Evolutionary conservation across 345 rosid species (phyloP), one percentile per base, ranked within the genome.

Genomic region (Acer saccharum): DNA sequence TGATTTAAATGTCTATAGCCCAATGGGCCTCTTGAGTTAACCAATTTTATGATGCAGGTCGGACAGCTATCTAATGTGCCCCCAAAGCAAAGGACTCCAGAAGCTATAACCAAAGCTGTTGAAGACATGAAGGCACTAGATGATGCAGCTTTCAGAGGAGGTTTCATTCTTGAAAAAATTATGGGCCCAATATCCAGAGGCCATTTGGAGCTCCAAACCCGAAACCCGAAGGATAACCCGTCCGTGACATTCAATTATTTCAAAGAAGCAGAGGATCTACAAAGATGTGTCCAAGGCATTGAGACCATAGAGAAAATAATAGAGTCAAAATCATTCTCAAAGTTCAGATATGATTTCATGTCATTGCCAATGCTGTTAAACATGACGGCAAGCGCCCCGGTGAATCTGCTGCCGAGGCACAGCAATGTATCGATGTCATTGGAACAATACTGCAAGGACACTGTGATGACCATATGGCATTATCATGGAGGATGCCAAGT

Each of bases 401-500:
- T 95, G 55, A 95, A 95, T 77, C 75, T 91, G 76, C 76, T 89
- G 79, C 98, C 97, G 0, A 91, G 69, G 71, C 96, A 90, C 27
- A 73, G 64, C 14, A 87, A 86, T 25, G 43, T 88, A 0, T 63
- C 94, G 39, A 82, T 84, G 17, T 87, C 94, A 3, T 25, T 93
- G 69, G 98, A 92, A 69, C 92, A 84, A 65, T 95, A 82, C 69
- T 93, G 98, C 79, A 87, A 71, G 50, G 93, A 90, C 82, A 91
- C 97, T 4, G 97, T 92, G 77, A 90, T 91, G 90, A 95, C 99
- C 10, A 91, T 93, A 62, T 95, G 98, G 97, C 99, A 92, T 77
- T 93, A 92, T 75, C 97, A 93, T 76, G 98, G 98, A 39, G 99
- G 99, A 25, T 92, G 97, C 81, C 92, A 89, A 50, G 91, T 93